Conservation (phyloP, 805 yeast genomes). For the Pichia nakasei region DNA sequence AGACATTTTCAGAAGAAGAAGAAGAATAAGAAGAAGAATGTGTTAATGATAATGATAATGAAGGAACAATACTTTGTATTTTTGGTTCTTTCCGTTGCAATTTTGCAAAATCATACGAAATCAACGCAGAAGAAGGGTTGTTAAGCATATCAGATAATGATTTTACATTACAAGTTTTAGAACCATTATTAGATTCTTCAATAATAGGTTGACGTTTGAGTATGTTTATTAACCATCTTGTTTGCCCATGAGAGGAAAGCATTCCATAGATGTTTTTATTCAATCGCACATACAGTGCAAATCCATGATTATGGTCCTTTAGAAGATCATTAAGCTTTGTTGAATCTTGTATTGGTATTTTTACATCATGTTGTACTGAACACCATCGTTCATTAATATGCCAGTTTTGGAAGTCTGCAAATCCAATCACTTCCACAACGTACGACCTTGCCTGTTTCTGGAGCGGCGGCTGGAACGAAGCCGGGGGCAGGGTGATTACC, state of each 20-base stretch:
- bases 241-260: background rate
- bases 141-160: no score
- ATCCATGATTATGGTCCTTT: background rate
- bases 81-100: no score
- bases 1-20: background rate
- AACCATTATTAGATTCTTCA: background rate
- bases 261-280: background rate
- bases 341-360: background rate
- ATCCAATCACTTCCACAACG: background rate
- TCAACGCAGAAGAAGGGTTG: no score
- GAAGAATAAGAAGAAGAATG: no score
- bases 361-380: background rate
- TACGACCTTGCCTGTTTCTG: no score
- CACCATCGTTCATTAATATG: background rate
- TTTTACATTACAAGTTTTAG: no score
- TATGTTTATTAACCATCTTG: no score
- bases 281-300: background rate
- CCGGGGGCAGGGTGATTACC: no score
- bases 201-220: background rate
- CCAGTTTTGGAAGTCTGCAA: background rate
- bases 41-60: no score
- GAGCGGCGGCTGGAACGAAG: no score
- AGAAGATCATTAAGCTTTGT: background rate
- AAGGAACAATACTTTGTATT: no score
- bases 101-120: no score